Percentiles rank a stretch among this genome's conserved stretches.
These are phyloP conservation scores for Sodiomyces alkalinus DNA, from an alignment of 2,329 filamentous ascomycete genomes.

Conservation along the genomic window DNA sequence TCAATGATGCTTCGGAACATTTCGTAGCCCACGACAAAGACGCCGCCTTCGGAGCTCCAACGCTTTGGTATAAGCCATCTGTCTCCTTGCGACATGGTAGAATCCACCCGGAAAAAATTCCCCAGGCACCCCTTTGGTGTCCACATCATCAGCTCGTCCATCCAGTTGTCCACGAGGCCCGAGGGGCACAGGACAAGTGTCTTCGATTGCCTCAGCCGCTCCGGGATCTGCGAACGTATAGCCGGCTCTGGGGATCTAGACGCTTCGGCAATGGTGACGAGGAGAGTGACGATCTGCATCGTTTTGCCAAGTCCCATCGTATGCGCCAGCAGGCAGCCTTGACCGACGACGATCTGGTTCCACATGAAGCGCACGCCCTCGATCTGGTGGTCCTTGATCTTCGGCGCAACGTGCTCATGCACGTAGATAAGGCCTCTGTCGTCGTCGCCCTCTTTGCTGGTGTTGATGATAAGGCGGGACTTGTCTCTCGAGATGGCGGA, in stretches of 20 bases:
- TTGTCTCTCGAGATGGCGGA: slow-evolving; percentile 27
- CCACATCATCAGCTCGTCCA: slow-evolving; percentile 63
- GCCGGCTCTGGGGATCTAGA: slow-evolving; percentile 39
- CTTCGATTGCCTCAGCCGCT: slow-evolving; percentile 42
- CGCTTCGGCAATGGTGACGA: slow-evolving; percentile 58
- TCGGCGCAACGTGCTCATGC: slow-evolving; percentile 42
- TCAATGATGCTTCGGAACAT: slow-evolving; percentile 35
- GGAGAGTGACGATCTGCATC: slow-evolving; percentile 77
- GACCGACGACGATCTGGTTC: slow-evolving; percentile 60
- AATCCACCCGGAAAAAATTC: slow-evolving; percentile 36
- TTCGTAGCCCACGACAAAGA: slow-evolving; percentile 63
- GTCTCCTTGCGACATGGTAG: slow-evolving; percentile 15
- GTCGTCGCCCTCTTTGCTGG: slow-evolving; percentile 43
- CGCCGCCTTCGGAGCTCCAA: slow-evolving; percentile 53
- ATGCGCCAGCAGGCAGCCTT: slow-evolving; percentile 74
- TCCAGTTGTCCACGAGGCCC: slow-evolving; percentile 66
- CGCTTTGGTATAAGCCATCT: slow-evolving; percentile 30
- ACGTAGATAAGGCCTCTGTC: slow-evolving; percentile 48
- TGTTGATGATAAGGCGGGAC: slow-evolving; percentile 48
- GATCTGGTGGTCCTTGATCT: slow-evolving; percentile 69
- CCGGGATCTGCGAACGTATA: slow-evolving; percentile 52
- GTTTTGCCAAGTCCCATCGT: slow-evolving; percentile 91
- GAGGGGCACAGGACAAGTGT: slow-evolving; percentile 65
- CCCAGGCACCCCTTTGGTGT: slow-evolving; percentile 40
- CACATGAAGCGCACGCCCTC: slow-evolving; percentile 77